Evolutionary conservation across 352 stramenopile genomes (phyloP).

Genomic region (Discostella stelligera): DNA sequence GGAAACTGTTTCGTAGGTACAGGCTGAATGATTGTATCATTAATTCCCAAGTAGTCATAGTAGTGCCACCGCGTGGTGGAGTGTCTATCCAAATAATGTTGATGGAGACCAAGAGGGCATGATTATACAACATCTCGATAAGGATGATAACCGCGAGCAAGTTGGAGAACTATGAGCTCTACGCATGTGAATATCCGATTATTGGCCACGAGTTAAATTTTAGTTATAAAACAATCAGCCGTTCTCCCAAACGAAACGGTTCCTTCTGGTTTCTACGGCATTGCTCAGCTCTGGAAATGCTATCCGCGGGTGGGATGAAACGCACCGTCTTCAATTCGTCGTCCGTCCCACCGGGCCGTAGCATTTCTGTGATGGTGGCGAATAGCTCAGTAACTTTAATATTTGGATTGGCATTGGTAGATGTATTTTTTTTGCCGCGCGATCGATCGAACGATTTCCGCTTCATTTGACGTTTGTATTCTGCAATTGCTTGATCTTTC

Average conservation of each 20-base stretch:
- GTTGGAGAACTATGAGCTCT: too few relatives aligned
- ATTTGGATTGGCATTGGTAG: conserved; percentile 14
- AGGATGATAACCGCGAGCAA: too few relatives aligned
- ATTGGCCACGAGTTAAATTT: neutral
- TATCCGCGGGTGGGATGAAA: conserved; percentile 63
- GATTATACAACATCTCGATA: too few relatives aligned
- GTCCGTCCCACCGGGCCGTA: conserved; percentile 51
- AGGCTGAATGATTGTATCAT: too few relatives aligned
- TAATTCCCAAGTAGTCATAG: too few relatives aligned
- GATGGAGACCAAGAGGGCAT: too few relatives aligned
- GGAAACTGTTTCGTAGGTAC: too few relatives aligned
- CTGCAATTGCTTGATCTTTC: conserved; percentile 57
- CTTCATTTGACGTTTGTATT: conserved; percentile 44
- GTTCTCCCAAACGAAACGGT: conserved; percentile 62
- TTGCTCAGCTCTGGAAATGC: conserved; percentile 48
- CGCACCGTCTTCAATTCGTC: conserved; percentile 59
- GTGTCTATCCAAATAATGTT: too few relatives aligned
- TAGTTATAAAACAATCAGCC: conserved; percentile 63
- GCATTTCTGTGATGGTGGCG: conserved; percentile 57
- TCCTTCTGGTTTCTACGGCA: conserved; percentile 49
- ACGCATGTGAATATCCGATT: too few relatives aligned
- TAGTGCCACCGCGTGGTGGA: too few relatives aligned
- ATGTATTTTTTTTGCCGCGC: conserved; percentile 13
- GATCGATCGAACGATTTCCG: neutral
- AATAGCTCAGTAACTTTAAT: conserved; percentile 74